A percentile compares a stretch with the other conserved stretches of the same genome.
phyloP scores from a whole-genome alignment of 2,329 filamentous ascomycete genomes.

The Colletotrichum coccodes region DNA sequence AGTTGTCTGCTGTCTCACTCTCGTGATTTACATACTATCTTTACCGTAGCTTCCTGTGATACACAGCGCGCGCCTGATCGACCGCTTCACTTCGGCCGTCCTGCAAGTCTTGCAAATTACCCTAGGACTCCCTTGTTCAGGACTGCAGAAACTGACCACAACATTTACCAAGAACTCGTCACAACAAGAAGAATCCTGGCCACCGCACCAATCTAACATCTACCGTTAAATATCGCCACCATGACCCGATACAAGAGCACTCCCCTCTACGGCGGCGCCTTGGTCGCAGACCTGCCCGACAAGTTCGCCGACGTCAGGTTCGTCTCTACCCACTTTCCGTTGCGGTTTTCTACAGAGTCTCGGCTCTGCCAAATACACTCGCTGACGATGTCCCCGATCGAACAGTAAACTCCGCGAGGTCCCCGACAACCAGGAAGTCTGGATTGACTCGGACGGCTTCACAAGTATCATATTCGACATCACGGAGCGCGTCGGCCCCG shows the following conservation, averaged over 20 bases:
- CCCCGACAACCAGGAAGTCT: constrained; percentile 92
- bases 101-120: not conserved
- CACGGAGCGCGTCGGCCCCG: constrained; percentile 77
- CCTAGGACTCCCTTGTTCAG: not conserved
- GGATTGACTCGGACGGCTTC: constrained; percentile 84
- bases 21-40: not conserved
- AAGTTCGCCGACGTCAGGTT: constrained; percentile 81
- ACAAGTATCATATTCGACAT: constrained; percentile 92
- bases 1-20: not conserved
- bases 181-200: not conserved
- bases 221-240: not conserved
- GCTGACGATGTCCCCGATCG: not conserved
- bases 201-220: not conserved
- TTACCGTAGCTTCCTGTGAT: not conserved
- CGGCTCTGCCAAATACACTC: not conserved
- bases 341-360: not conserved
- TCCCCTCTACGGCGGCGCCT: constrained; percentile 78
- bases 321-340: constrained; percentile 23
- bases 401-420: constrained; percentile 77
- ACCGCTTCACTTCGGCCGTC: not conserved
- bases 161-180: not conserved
- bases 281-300: constrained; percentile 73
- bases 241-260: constrained; percentile 68
- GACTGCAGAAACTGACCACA: not conserved
- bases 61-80: not conserved